Conservation (phyloP, 2,329 filamentous ascomycete genomes). For the Penicillium concentricum region DNA sequence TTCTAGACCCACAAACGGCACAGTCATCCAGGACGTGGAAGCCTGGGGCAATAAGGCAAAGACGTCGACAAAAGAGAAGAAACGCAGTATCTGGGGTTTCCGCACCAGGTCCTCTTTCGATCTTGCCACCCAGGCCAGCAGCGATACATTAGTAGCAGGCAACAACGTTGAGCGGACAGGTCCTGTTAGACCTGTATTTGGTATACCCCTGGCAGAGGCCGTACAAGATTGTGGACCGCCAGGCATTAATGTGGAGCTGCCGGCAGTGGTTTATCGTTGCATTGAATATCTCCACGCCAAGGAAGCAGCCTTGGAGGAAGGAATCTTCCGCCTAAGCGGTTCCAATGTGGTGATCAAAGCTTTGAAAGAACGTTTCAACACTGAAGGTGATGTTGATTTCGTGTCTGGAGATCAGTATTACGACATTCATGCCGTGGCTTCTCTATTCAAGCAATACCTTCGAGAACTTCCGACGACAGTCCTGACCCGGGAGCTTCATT, state of each 20-base stretch:
- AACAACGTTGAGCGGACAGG: slow-evolving; percentile 51
- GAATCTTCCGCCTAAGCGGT: slow-evolving; percentile 95
- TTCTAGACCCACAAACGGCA: slow-evolving; percentile 79
- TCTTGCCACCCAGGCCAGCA: slow-evolving; percentile 44
- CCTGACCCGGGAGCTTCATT: slow-evolving; percentile 82
- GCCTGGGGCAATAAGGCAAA: slow-evolving; percentile 76
- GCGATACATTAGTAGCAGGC: slow-evolving; percentile 45
- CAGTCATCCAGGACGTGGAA: slow-evolving; percentile 78
- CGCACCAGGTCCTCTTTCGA: slow-evolving; percentile 69
- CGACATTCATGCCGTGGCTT: slow-evolving; percentile 94
- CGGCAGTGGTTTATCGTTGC: slow-evolving; percentile 91
- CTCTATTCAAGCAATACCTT: slow-evolving; percentile 88
- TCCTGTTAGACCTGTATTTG: slow-evolving; percentile 72
- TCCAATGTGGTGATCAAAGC: slow-evolving; percentile 92
- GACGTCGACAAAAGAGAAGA: slow-evolving; percentile 74
- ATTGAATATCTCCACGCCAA: slow-evolving; percentile 88
- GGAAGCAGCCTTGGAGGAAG: slow-evolving; percentile 80
- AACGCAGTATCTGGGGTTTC: slow-evolving; percentile 67
- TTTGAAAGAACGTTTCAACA: slow-evolving; percentile 89
- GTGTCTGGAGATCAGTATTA: slow-evolving; percentile 76
- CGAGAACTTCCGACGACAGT: slow-evolving; percentile 90
- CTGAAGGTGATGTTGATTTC: slow-evolving; percentile 85
- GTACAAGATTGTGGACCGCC: slow-evolving; percentile 73
- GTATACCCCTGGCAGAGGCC: slow-evolving; percentile 79
- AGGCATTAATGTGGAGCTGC: slow-evolving; percentile 72